Conservation (phyloP, 192 early-diverging fungal genomes). For the Bifiguratus adelaidae region DNA sequence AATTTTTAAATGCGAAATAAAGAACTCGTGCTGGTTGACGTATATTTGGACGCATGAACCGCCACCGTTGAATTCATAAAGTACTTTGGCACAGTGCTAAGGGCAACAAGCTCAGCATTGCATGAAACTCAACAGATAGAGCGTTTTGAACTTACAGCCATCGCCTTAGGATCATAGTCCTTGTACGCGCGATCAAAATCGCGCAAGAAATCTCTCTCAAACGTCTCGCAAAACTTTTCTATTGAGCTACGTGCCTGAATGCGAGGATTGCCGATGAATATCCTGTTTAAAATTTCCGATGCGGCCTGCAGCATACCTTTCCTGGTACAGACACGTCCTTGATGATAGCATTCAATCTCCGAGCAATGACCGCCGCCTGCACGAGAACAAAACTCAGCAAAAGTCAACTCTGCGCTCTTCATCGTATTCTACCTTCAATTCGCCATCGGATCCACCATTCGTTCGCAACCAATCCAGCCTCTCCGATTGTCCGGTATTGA, state of each 20-base stretch:
- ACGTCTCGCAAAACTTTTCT: slow-evolving; percentile 84
- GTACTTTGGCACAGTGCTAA: slow-evolving; percentile 76
- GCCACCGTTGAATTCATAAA: slow-evolving; percentile 94
- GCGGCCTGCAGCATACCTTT: slow-evolving; percentile 22
- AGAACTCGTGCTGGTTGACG: slow-evolving; percentile 96
- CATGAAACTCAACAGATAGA: too few relatives aligned
- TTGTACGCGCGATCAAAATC: slow-evolving; percentile 82
- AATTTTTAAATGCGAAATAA: slow-evolving; percentile 69
- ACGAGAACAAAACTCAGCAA: not conserved
- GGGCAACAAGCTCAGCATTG: not conserved
- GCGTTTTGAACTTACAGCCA: slow-evolving; percentile 52
- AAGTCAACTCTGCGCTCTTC: not conserved
- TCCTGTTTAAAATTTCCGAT: not conserved
- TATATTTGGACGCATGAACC: slow-evolving; percentile 89
- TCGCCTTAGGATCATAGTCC: slow-evolving; percentile 56
- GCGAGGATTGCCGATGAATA: slow-evolving; percentile 22
- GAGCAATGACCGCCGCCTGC: slow-evolving; percentile 75
- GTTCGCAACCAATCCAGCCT: slow-evolving; percentile 66
- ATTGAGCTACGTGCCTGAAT: slow-evolving; percentile 69
- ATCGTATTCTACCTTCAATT: slow-evolving; percentile 48
- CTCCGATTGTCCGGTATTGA: slow-evolving; percentile 63
- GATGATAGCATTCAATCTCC: slow-evolving; percentile 73
- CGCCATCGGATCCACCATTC: slow-evolving; percentile 69
- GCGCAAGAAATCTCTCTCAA: slow-evolving; percentile 83
- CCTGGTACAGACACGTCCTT: slow-evolving; percentile 71